Evolutionary conservation across 352 stramenopile genomes (phyloP), one percentile per base, ranked within the genome.

Genomic region (Phytophthora hybrid): DNA sequence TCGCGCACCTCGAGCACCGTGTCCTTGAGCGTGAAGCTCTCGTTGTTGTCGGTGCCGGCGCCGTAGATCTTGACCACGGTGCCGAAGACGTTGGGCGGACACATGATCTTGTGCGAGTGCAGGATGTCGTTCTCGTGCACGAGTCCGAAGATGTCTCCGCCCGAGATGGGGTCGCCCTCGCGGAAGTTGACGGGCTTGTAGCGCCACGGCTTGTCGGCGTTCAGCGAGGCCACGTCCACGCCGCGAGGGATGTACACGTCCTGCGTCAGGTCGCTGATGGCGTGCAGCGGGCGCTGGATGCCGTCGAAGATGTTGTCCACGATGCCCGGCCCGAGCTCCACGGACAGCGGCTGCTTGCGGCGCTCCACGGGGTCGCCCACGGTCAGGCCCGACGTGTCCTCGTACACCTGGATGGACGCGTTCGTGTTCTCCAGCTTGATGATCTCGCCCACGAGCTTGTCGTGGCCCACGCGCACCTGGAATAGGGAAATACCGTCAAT

Each of bases 271-370:
- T 95, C 84, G 65, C 94, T 96, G 83, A 99, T 99, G 59, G 92
- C 91, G 81, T 99, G 96, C 59, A 99, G 82, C 34, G 98, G 98
- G 73, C 98, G 96, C 82, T 99, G 98, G 83, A 99, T 99, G 73
- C 98, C 98, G 87, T 99, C 98, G 71, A 99, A 99, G 87, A 99
- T 99, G 63, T 98, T 99, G 74, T 98, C 98, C 85, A 99, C 99
- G 76, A 99, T 99, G 70, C 98, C 98, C n/a, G 98, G 98, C 29
- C 98, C 98, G 8, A 99, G 90, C 74, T 99, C 97, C 31, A 99
- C 97, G 4, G 95, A 99, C 54, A 99, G 84, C 49, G 98, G 98
- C 80, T 98, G 91, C 74, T 99, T 98, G 75, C 98, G 99, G 59
- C 98, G 90, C 64, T 99, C 90, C 32, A 99, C 98, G 9, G 98